Percentiles rank a stretch among this genome's conserved stretches.
phyloP scores from a whole-genome alignment of 2,329 filamentous ascomycete genomes.

The Colletotrichum limetticola region DNA sequence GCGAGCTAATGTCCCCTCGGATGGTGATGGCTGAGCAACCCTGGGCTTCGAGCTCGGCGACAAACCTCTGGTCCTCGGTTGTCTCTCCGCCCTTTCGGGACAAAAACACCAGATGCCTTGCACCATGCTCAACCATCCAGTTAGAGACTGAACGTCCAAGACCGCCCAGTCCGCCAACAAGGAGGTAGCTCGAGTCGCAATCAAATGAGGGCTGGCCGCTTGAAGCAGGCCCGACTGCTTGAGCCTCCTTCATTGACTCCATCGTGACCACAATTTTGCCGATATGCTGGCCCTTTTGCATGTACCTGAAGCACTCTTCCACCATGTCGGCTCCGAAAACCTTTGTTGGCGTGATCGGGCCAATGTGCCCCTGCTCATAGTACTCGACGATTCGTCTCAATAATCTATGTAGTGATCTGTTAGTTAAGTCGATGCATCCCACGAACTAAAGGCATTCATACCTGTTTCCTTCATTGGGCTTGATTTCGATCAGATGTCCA shows the following conservation, averaged over 20 bases:
- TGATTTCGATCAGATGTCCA: constrained; percentile 23
- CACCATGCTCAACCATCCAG: constrained; percentile 40
- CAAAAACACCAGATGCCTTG: constrained; percentile 30
- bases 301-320: constrained; percentile 50
- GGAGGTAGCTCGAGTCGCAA: constrained; percentile 34
- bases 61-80: not conserved
- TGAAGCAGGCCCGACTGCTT: not conserved
- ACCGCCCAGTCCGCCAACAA: constrained; percentile 41
- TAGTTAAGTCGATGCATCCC: not conserved
- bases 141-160: constrained; percentile 38
- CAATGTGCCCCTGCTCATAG: constrained; percentile 26
- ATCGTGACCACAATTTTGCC: constrained; percentile 50
- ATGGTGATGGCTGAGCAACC: not conserved
- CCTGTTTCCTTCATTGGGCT: constrained; percentile 10
- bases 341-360: constrained; percentile 36
- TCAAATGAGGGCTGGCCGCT: constrained; percentile 10
- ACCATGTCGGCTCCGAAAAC: constrained; percentile 40
- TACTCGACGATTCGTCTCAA: constrained; percentile 4
- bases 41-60: constrained; percentile 2
- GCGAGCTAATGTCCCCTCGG: constrained; percentile 3
- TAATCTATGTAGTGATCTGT: not conserved
- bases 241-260: not conserved
- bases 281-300: constrained; percentile 52
- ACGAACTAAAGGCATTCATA: not conserved
- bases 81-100: constrained; percentile 22